A percentile compares a stretch with the other conserved stretches of the same genome.
Evolutionary conservation across 2,329 filamentous ascomycete species (phyloP).

Genomic region (Huntiella savannae): DNA sequence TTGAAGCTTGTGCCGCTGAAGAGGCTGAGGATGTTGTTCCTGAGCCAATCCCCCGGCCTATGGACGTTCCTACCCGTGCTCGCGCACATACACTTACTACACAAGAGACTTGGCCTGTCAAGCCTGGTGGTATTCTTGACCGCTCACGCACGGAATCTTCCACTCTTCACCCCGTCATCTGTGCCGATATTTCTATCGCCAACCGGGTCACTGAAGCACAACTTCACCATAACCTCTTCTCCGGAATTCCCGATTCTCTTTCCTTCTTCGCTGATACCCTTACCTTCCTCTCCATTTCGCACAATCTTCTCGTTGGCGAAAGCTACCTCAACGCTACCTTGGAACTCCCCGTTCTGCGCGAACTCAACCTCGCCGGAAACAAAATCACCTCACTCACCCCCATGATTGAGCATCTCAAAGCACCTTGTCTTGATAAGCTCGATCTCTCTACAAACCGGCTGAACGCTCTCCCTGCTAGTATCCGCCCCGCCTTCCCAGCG

Average conservation of each 20-base stretch:
- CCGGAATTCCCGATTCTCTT: constrained; percentile 49
- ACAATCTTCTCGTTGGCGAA: constrained; percentile 51
- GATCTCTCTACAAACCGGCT: constrained; percentile 75
- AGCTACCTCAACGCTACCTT: constrained; percentile 47
- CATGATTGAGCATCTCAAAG: constrained; percentile 46
- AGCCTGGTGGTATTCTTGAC: constrained; percentile 46
- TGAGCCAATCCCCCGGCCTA: background rate
- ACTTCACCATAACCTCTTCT: constrained; percentile 61
- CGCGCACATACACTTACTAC: constrained; percentile 29
- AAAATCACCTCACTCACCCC: constrained; percentile 51
- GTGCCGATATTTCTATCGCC: constrained; percentile 32
- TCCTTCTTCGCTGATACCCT: constrained; percentile 53
- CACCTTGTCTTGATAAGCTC: constrained; percentile 55
- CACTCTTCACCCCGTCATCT: constrained; percentile 37
- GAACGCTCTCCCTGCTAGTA: constrained; percentile 39
- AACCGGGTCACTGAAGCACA: constrained; percentile 39
- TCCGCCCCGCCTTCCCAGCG: constrained; percentile 49
- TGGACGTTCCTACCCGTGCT: constrained; percentile 24
- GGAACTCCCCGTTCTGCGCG: constrained; percentile 53
- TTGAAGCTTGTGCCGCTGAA: background rate
- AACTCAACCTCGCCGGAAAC: constrained; percentile 58
- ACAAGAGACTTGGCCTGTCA: constrained; percentile 33
- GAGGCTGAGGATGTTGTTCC: background rate
- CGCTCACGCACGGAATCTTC: constrained; percentile 47
- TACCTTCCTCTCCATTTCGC: constrained; percentile 51